Percentiles rank a stretch among this genome's conserved stretches.
Evolutionary conservation across 805 yeast genomes (phyloP).

Genomic region (Candida adriatica): DNA sequence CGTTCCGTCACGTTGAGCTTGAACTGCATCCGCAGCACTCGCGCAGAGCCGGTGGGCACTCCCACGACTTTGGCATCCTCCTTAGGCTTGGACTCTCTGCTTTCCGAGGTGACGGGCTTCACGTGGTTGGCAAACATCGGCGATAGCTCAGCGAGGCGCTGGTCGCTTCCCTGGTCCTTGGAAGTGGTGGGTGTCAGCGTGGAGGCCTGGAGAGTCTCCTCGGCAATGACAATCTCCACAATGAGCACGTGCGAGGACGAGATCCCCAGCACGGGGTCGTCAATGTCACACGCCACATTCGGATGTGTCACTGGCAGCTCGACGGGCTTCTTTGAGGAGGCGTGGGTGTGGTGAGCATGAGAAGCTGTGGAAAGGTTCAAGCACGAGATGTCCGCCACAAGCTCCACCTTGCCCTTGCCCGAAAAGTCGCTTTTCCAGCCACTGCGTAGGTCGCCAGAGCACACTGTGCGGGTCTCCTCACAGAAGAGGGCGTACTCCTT

Average conservation of each 20-base stretch:
- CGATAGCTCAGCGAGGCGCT: constrained; percentile 36
- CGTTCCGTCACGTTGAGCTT: constrained; percentile 77
- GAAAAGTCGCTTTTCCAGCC: constrained; percentile 96
- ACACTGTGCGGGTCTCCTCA: constrained; percentile 69
- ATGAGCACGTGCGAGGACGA: constrained; percentile 69
- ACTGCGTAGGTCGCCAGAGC: constrained; percentile 72
- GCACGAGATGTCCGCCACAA: constrained; percentile 65
- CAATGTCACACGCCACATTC: constrained; percentile 71
- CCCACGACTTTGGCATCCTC: constrained; percentile 34
- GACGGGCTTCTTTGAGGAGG: constrained; percentile 35
- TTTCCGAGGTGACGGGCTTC: constrained; percentile 14
- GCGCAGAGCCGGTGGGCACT: constrained; percentile 89
- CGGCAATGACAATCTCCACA: constrained; percentile 91
- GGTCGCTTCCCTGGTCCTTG: constrained; percentile 22
- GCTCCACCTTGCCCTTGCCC: constrained; percentile 70
- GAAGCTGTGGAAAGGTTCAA: constrained; percentile 51
- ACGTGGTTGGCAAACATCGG: constrained; percentile 35
- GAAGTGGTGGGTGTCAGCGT: constrained; percentile 27
- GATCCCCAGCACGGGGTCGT: constrained; percentile 75
- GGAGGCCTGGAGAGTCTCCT: constrained; percentile 55
- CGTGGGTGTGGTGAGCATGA: constrained; percentile 36
- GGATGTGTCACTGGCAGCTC: constrained; percentile 22
- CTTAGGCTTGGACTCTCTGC: constrained; percentile 20
- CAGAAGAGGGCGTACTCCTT: constrained; percentile 40
- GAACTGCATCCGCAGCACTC: constrained; percentile 93